phyloP scores from a whole-genome alignment of 2,329 filamentous ascomycete genomes.

The Botrytis cinerea region DNA sequence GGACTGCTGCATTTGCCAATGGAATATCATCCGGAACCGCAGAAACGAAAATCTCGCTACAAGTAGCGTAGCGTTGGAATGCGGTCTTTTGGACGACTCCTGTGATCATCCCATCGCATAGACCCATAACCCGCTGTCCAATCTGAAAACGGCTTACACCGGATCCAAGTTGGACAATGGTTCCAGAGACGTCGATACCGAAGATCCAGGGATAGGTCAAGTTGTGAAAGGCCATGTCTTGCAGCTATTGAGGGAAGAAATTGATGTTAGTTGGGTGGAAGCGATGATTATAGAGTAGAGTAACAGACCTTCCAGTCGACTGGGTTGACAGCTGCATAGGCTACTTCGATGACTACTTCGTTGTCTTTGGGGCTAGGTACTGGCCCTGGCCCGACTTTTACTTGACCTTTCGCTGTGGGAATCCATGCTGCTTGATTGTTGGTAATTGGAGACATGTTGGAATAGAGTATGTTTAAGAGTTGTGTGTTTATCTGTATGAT shows the following conservation, averaged over 20 bases:
- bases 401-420: conserved; percentile 38
- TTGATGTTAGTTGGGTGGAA: conserved; percentile 6
- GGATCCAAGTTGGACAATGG: conserved; percentile 45
- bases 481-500: background rate
- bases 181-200: conserved; percentile 38
- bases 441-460: conserved; percentile 21
- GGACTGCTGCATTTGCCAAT: conserved; percentile 41
- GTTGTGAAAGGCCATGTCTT: conserved; percentile 27
- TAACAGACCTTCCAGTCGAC: conserved; percentile 44
- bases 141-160: conserved; percentile 47
- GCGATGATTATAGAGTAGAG: conserved; percentile 37
- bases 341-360: conserved; percentile 43
- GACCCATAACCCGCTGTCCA: conserved; percentile 35
- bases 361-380: conserved; percentile 39
- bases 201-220: conserved; percentile 34
- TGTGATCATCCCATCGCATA: conserved; percentile 35
- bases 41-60: conserved; percentile 35
- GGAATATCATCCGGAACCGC: conserved; percentile 38
- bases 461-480: background rate
- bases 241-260: conserved; percentile 24
- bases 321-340: conserved; percentile 46
- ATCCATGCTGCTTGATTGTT: conserved; percentile 36
- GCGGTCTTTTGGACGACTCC: conserved; percentile 35
- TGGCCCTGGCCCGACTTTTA: conserved; percentile 43
- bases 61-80: conserved; percentile 42